Evolutionary conservation across 202 grass and related monocot genomes (phyloP).

Genomic region (Zizania palustris): DNA sequence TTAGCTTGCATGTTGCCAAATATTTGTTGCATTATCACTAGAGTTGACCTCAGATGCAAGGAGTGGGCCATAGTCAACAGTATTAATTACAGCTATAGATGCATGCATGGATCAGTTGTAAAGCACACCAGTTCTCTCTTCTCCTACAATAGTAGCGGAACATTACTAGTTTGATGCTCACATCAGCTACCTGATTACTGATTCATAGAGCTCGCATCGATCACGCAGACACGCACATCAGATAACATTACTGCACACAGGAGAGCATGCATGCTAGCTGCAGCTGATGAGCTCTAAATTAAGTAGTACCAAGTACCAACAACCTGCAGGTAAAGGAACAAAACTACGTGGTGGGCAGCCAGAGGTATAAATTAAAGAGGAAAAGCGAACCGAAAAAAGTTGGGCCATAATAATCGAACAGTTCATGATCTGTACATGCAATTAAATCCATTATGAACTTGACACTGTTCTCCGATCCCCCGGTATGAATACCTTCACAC

Average conservation of each 20-base stretch:
- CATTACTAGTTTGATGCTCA: background rate
- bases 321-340: slow-evolving; percentile 8
- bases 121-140: background rate
- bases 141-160: background rate
- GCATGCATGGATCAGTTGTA: background rate
- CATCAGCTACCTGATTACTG: background rate
- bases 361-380: slow-evolving; percentile 39
- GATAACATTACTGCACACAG: too few species aligned
- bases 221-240: background rate
- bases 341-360: slow-evolving; percentile 23
- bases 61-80: too few species aligned
- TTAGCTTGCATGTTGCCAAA: too few species aligned
- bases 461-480: background rate
- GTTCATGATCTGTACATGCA: slow-evolving; percentile 12
- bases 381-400: background rate
- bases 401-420: slow-evolving; percentile 25
- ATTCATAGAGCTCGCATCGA: background rate
- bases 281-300: background rate
- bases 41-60: too few species aligned
- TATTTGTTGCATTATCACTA: too few species aligned
- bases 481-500: too few species aligned
- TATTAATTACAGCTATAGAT: background rate
- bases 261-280: too few species aligned
- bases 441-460: slow-evolving; percentile 5
- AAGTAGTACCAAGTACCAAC: background rate